These are phyloP conservation scores for Ophiocordyceps unilateralis DNA, from an alignment of 2,329 filamentous ascomycete species.

Conservation along the genomic window DNA sequence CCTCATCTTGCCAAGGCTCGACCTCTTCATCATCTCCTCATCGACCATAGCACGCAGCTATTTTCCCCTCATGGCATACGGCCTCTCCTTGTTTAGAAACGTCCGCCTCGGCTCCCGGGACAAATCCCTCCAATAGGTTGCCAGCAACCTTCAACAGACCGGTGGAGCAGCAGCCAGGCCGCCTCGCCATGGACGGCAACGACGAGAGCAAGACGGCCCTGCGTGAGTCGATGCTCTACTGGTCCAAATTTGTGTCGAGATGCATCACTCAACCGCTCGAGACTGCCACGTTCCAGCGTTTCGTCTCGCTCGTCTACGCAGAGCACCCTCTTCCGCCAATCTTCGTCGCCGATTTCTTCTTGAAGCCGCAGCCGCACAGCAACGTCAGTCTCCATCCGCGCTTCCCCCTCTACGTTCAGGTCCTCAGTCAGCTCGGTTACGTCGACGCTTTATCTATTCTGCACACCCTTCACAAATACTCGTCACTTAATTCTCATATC, in stretches of 20 bases:
- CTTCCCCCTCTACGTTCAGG: constrained; percentile 40
- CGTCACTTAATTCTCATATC: constrained; percentile 25
- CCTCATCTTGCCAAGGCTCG: too few relatives aligned
- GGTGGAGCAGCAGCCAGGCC: too few relatives aligned
- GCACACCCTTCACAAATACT: constrained; percentile 37
- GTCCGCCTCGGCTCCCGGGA: too few relatives aligned
- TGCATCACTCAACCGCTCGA: constrained; percentile 36
- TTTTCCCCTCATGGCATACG: too few relatives aligned
- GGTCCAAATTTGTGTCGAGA: constrained; percentile 32
- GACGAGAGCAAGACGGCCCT: constrained; percentile 8
- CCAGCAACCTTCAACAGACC: too few relatives aligned
- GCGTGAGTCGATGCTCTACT: constrained; percentile 19
- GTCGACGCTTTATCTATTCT: constrained; percentile 39
- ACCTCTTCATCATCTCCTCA: too few relatives aligned
- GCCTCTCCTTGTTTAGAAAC: too few relatives aligned
- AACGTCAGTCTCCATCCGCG: constrained; percentile 38
- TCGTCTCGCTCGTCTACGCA: constrained; percentile 28
- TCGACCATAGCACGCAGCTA: too few relatives aligned
- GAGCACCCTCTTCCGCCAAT: constrained; percentile 33
- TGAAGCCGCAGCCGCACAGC: constrained; percentile 33
- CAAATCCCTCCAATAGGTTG: too few relatives aligned
- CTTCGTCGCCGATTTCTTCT: constrained; percentile 38
- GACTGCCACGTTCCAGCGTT: constrained; percentile 32
- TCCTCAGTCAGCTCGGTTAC: constrained; percentile 31
- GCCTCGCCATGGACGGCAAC: constrained; percentile 11